phyloP scores from a whole-genome alignment of 1,139 yeast genomes.

The Saccharomyces hybrid region DNA sequence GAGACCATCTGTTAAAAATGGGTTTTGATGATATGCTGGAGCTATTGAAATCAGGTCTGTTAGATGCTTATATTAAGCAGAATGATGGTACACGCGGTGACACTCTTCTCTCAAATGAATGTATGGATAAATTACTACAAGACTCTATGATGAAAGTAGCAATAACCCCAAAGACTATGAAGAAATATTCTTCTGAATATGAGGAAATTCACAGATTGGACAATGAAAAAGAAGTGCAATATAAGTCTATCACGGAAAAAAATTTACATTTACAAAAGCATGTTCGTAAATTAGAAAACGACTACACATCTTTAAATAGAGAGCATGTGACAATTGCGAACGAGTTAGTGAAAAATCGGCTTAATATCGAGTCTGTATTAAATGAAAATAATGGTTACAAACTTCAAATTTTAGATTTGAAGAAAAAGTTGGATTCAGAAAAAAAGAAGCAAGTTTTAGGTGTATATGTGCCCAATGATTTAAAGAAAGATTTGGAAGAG shows the following conservation, averaged over 20 bases:
- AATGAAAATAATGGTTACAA: slow-evolving; percentile 56
- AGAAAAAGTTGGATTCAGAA: slow-evolving; percentile 25
- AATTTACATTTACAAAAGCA: slow-evolving; percentile 71
- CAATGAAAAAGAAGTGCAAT: slow-evolving; percentile 58
- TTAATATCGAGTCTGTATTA: slow-evolving; percentile 55
- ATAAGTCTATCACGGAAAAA: slow-evolving; percentile 52
- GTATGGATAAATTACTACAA: slow-evolving; percentile 53
- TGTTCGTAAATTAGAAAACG: slow-evolving; percentile 65
- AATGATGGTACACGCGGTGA: slow-evolving; percentile 38
- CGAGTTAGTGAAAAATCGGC: slow-evolving; percentile 58
- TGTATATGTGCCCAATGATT: slow-evolving; percentile 32
- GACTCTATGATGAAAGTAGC: slow-evolving; percentile 66
- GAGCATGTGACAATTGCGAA: slow-evolving; percentile 77
- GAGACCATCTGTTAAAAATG: slow-evolving; percentile 48
- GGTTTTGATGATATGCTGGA: slow-evolving; percentile 69
- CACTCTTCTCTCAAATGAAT: slow-evolving; percentile 28
- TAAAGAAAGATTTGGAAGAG: slow-evolving; percentile 41
- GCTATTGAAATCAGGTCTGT: slow-evolving; percentile 67
- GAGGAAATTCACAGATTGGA: slow-evolving; percentile 65
- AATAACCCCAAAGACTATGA: slow-evolving; percentile 62
- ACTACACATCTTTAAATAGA: slow-evolving; percentile 59
- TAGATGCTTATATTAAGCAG: slow-evolving; percentile 44
- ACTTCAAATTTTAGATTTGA: slow-evolving; percentile 47
- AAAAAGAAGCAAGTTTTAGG: slow-evolving; percentile 30
- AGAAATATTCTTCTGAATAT: slow-evolving; percentile 66